Evolutionary conservation across 768 basidiomycete genomes (phyloP).

Genomic region (Butyriboletus loyo): DNA sequence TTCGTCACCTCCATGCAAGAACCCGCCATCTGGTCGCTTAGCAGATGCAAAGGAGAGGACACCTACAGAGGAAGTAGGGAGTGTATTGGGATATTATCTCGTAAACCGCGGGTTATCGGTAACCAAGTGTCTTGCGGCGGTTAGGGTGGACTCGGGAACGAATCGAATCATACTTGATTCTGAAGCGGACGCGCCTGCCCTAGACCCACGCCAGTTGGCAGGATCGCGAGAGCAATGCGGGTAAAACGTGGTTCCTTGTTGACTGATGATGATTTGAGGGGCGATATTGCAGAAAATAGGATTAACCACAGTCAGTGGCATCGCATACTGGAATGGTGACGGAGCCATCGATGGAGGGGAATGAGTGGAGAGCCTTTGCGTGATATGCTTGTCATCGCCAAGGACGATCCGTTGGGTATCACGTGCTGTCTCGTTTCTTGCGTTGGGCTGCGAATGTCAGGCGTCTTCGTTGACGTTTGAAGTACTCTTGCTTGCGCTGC

Average conservation of each 20-base stretch:
- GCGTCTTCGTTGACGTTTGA: constrained; percentile 17
- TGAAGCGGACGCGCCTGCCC: constrained; percentile 1
- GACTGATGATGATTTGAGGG: constrained; percentile 34
- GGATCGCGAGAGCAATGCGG: constrained; percentile 36
- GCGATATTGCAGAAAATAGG: constrained; percentile 33
- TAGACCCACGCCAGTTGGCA: constrained; percentile 33
- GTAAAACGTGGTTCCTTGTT: constrained; percentile 39
- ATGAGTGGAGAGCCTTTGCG: constrained; percentile 21
- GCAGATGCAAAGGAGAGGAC: constrained; percentile 44
- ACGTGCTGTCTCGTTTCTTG: constrained; percentile 28
- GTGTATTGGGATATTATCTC: constrained; percentile 11
- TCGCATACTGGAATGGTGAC: constrained; percentile 19
- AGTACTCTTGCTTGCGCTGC: constrained; percentile 23
- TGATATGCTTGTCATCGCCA: constrained; percentile 41
- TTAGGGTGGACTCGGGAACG: constrained; percentile 29
- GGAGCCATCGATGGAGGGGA: constrained; percentile 1
- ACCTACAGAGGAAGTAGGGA: constrained; percentile 32
- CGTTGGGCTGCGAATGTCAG: constrained; percentile 23
- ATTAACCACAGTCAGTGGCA: constrained; percentile 1
- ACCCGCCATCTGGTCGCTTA: constrained; percentile 45
- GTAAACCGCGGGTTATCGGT: constrained; percentile 10
- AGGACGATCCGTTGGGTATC: constrained; percentile 39
- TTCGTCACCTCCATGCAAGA: constrained; percentile 43
- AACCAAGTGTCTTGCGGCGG: constrained; percentile 30
- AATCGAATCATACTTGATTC: constrained; percentile 29